These are phyloP conservation scores for Solanum tarijense DNA, from an alignment of 257 asterid genomes.

Conservation along the genomic window DNA sequence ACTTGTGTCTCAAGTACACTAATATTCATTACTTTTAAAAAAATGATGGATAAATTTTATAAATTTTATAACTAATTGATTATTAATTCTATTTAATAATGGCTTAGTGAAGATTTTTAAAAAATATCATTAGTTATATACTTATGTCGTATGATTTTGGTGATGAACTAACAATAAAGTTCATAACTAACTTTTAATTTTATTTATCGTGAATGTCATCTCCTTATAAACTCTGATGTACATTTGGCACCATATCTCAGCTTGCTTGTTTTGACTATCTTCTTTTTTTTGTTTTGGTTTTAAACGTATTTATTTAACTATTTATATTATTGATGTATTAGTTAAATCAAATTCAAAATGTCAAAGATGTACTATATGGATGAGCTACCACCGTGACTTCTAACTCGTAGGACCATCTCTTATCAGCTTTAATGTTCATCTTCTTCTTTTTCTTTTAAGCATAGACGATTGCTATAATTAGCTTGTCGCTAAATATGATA, in stretches of 20 bases:
- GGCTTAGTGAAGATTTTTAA: neutral
- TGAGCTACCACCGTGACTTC: neutral
- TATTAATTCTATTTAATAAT: neutral
- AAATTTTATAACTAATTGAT: neutral
- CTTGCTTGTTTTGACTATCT: neutral
- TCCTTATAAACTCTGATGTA: neutral
- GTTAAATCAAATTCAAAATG: neutral
- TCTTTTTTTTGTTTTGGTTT: neutral
- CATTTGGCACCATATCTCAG: neutral
- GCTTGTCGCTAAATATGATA: accelerated
- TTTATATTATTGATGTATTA: neutral
- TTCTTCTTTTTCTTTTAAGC: neutral
- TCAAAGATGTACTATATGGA: neutral
- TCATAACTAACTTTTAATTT: neutral
- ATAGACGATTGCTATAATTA: too few species aligned
- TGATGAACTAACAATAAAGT: neutral
- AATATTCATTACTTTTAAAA: neutral
- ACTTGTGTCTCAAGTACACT: neutral
- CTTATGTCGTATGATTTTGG: neutral
- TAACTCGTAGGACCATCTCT: neutral
- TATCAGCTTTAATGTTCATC: neutral
- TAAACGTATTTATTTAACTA: too few species aligned
- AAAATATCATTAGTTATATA: too few species aligned
- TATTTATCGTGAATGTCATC: neutral
- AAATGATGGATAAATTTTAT: neutral